Conservation (phyloP, 1,139 yeast genomes). For the Pichia sp. region DNA sequence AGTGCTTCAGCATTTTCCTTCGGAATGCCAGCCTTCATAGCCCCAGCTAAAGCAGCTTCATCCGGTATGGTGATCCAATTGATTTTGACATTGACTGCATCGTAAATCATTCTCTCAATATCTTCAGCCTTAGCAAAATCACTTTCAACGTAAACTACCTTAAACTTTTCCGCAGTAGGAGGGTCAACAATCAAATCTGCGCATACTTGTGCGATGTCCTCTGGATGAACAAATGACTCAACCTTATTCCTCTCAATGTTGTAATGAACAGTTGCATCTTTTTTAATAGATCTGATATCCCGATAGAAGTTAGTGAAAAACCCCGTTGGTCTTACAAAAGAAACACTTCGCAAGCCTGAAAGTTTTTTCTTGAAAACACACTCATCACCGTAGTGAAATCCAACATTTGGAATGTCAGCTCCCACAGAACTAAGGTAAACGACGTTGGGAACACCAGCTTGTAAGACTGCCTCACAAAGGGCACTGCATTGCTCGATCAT, state of each 20-base stretch:
- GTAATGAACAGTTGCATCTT: neutral
- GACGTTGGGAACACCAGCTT: neutral
- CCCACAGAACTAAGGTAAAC: slow-evolving; percentile 2
- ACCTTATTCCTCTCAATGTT: neutral
- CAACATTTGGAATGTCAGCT: neutral
- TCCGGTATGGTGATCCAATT: slow-evolving; percentile 1
- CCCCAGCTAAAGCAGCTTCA: neutral
- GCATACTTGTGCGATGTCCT: neutral
- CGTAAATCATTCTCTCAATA: neutral
- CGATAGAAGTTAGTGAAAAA: slow-evolving; percentile 4
- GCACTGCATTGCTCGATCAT: neutral
- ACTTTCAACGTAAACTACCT: slow-evolving; percentile 1
- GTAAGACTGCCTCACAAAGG: neutral
- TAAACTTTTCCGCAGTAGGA: neutral
- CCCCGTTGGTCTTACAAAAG: slow-evolving; percentile 5
- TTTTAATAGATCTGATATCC: neutral
- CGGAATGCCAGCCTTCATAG: neutral
- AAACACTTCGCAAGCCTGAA: neutral
- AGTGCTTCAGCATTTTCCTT: neutral
- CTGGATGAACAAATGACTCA: slow-evolving; percentile 1
- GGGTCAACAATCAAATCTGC: neutral
- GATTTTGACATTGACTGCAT: neutral
- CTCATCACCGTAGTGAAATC: neutral
- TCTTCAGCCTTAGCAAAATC: neutral
- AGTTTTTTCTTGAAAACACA: neutral